A percentile compares a stretch with the other conserved stretches of the same genome.
phyloP scores from a whole-genome alignment of 768 basidiomycete genomes.

The Strobilomyces dryophilus region DNA sequence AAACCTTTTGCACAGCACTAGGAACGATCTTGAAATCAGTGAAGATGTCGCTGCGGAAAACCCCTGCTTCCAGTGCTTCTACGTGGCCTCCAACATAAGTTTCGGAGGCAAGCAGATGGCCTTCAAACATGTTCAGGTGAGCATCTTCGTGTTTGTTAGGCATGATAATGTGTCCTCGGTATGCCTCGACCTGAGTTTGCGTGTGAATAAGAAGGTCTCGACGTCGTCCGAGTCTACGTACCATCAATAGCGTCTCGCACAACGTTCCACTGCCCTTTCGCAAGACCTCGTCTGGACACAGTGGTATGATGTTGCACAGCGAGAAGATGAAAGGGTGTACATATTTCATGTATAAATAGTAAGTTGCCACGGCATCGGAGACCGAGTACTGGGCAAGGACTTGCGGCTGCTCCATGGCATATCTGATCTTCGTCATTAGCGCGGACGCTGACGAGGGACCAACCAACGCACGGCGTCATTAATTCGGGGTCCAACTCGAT shows the following conservation, averaged over 20 bases:
- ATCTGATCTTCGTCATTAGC: slow-evolving; percentile 43
- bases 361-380: slow-evolving; percentile 99
- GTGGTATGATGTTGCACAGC: slow-evolving; percentile 96
- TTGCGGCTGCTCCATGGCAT: slow-evolving; percentile 95
- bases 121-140: slow-evolving; percentile 89
- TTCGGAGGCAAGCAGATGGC: slow-evolving; percentile 94
- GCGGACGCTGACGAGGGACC: background rate
- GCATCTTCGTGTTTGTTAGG: slow-evolving; percentile 95
- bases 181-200: slow-evolving; percentile 83
- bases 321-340: slow-evolving; percentile 99
- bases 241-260: slow-evolving; percentile 98
- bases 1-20: slow-evolving; percentile 75
- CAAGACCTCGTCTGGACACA: slow-evolving; percentile 93
- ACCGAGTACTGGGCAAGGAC: slow-evolving; percentile 95
- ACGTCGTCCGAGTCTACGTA: slow-evolving; percentile 32
- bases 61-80: slow-evolving; percentile 96
- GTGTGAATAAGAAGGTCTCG: slow-evolving; percentile 2
- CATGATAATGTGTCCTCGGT: slow-evolving; percentile 89
- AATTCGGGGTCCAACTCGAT: slow-evolving; percentile 97
- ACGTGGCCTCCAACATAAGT: slow-evolving; percentile 99
- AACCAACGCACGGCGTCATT: slow-evolving; percentile 87
- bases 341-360: slow-evolving; percentile 99
- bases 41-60: slow-evolving; percentile 93
- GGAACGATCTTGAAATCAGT: slow-evolving; percentile 96
- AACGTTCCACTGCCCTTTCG: slow-evolving; percentile 95